A percentile compares a stretch with the other conserved stretches of the same genome.
Conservation (phyloP, 2,329 filamentous ascomycete species). For the Rhytidhysteron rufulum region DNA sequence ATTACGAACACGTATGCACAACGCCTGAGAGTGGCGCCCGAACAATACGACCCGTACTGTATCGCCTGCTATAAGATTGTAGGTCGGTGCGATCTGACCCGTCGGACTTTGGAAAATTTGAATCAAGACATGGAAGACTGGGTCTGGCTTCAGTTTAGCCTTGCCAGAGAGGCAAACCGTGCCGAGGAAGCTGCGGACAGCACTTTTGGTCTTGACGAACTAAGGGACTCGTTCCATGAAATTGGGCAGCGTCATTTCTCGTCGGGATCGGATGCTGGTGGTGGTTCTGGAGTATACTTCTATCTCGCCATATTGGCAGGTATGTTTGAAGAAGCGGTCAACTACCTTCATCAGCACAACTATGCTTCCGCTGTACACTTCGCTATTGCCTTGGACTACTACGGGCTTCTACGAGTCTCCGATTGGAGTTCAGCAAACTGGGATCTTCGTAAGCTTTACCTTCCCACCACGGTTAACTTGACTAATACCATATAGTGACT, state of each 20-base stretch:
- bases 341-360: constrained; percentile 86
- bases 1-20: constrained; percentile 90
- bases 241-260: constrained; percentile 90
- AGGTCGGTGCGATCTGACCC: constrained; percentile 65
- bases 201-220: constrained; percentile 60
- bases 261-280: constrained; percentile 72
- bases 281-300: constrained; percentile 86
- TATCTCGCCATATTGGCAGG: constrained; percentile 86
- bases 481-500: constrained; percentile 43
- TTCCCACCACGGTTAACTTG: no score
- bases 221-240: constrained; percentile 77
- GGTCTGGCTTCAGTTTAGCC: constrained; percentile 63
- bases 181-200: constrained; percentile 61
- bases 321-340: constrained; percentile 90
- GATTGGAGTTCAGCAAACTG: constrained; percentile 69
- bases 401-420: constrained; percentile 73
- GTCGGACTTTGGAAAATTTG: constrained; percentile 55
- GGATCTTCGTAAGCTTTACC: no score
- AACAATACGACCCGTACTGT: constrained; percentile 87
- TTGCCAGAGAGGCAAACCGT: constrained; percentile 59
- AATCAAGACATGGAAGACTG: constrained; percentile 62
- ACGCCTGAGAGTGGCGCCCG: constrained; percentile 75
- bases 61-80: constrained; percentile 98
- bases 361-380: constrained; percentile 95
- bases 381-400: constrained; percentile 81